Evolutionary conservation across 129 eudicot genomes (phyloP).

Genomic region (Logfia minima): DNA sequence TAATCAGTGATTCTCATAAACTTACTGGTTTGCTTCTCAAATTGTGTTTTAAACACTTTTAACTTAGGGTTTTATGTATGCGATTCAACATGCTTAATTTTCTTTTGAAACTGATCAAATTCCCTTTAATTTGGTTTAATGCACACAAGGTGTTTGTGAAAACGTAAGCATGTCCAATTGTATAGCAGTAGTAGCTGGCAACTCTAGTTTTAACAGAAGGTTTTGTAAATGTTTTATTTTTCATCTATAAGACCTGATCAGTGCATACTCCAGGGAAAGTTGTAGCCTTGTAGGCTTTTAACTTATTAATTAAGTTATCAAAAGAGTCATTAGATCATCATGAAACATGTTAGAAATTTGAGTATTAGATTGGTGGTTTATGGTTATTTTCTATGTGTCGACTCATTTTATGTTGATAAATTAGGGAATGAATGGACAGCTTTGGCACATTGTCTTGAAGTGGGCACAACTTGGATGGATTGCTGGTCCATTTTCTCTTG

Average conservation of each 20-base stretch:
- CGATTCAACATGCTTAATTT: background rate
- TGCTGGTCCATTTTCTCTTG: slow-evolving; percentile 63
- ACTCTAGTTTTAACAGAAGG: background rate
- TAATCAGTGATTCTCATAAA: background rate
- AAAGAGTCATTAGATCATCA: background rate
- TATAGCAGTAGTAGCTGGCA: background rate
- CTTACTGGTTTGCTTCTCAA: background rate
- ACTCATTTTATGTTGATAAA: slow-evolving; percentile 11
- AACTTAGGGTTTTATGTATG: background rate
- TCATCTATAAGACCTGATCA: too few relatives aligned
- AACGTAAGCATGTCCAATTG: background rate
- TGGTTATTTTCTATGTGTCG: background rate
- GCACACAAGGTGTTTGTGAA: background rate
- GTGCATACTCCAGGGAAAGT: too few relatives aligned
- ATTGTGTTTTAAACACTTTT: too few relatives aligned
- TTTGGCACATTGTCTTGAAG: slow-evolving; percentile 80
- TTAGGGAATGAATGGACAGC: slow-evolving; percentile 70
- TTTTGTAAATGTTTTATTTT: background rate
- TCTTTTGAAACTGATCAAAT: background rate
- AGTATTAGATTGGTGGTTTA: background rate
- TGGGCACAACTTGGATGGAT: slow-evolving; percentile 84
- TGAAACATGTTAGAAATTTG: background rate
- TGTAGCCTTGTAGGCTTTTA: too few relatives aligned
- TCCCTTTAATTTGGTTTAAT: background rate
- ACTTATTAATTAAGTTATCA: too few relatives aligned